Base-by-base conservation (phyloP, 2,329 filamentous ascomycete species). In the Podosphaera leucotricha region DNA sequence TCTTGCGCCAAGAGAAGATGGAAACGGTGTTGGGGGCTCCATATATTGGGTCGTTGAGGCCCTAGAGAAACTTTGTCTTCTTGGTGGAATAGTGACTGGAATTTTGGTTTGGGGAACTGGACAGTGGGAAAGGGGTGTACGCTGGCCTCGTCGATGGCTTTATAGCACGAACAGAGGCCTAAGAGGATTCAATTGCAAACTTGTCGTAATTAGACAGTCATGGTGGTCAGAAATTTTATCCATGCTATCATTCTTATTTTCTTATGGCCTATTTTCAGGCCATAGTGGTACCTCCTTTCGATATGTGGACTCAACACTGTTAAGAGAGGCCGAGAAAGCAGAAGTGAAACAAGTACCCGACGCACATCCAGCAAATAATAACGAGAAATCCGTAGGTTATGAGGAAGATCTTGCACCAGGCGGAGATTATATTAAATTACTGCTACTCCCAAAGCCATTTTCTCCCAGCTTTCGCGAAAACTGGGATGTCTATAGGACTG, bases 41-140 rank as follows among this genome's bases (percentile, higher is more conserved):
- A 84, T 93, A 44, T 98, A 98, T 67, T 95, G 87, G 87, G 77
- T 92, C 22, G 73, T 95, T 2, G 87, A 95, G 56, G 82, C 81
- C 58, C 72, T 73, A 6, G 83, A 95, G 63, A 92, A 90, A 60
- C 74, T 98, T 44, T 87, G 82, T 55, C 80, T 94, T 57, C 81
- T 92, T 62, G 85, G 84, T 20, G 90, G 90, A 40, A 71, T 92
- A 47, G 78, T 94, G 47, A 94, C 86, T 0, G 80, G 75, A 30
- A 69, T 85, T 38, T 67, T 98, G 30, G 78, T 95, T 52, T 94
- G 86, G 83, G 86, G 77, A 15, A 94, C 87, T 0, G 90, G 90
- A 22, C 86, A 94, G 60, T 98, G 87, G 81, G 87, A 95, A 56
- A 75, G 87, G 45, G 90, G 90, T 26, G 79, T 98, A 45, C 74